Base-by-base conservation (phyloP, 176 grass and related monocot species). In the Cenchrus americanus region DNA sequence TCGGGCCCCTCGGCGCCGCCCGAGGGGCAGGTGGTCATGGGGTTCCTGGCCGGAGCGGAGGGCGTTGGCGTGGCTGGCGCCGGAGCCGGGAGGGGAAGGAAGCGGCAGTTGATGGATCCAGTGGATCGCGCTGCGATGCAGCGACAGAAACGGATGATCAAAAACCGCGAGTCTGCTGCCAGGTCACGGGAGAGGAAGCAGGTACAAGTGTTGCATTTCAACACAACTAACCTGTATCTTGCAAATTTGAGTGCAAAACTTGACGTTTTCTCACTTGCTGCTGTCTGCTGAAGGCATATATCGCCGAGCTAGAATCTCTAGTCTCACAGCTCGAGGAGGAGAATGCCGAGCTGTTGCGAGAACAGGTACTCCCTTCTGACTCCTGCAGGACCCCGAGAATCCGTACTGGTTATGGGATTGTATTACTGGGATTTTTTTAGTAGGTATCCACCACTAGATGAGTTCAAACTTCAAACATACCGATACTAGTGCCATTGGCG, bases 151-250 rank as follows among this genome's bases (percentile, higher is more conserved):
- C 85, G 96, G 42, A 99, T 99, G 96, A 99, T 99, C 21, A 99
- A 99, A 59, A 99, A 99, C 83, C 86, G 96, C 68, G 96, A 99
- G 77, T 99, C 96, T 1, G 93, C 96, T 5, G 96, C 93, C 53
- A 88, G 96, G 83, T 99, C 96, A n/a, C 94, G 96, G 53, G 96
- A 99, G 87, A 92, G 96, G 64, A 99, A 99, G 75, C 96, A 99
- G 91, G 96, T 96, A n/a, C n/a, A 67, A 26, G 73, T 54, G 22
- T 52, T 65, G 44, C 48, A 32, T 19, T 74, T 65, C 18, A 47
- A 23, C 34, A 42, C 15, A 60, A 43, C 57, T 23, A 9, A 85
- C 77, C 81, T 23, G 23, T 6, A 19, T 19, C 17, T 21, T 46
- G 27, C 10, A 44, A 73, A 58, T 67, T 83, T 27, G 59, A 80